Percentiles rank a stretch among this genome's conserved stretches.
Evolutionary conservation across 805 yeast genomes (phyloP).

Genomic region (Wickerhamomyces subpelliculosus): DNA sequence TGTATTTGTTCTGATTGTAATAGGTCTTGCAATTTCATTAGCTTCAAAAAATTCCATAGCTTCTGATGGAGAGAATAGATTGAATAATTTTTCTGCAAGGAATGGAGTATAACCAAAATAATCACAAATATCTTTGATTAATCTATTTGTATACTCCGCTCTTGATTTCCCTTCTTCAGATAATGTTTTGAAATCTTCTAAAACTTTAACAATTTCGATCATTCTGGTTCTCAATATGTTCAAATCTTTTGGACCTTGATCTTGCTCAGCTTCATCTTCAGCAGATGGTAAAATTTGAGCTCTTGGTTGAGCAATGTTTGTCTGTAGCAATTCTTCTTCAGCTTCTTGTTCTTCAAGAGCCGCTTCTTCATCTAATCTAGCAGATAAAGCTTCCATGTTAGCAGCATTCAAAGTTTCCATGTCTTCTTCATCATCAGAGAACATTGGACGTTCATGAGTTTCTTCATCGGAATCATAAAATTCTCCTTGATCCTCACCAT

Average conservation of each 20-base stretch:
- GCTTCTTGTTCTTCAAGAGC: constrained; percentile 57
- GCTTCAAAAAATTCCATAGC: constrained; percentile 99
- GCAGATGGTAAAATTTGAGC: constrained; percentile 70
- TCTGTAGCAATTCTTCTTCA: constrained; percentile 53
- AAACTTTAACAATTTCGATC: constrained; percentile 89
- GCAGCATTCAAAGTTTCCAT: constrained; percentile 72
- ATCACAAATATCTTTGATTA: constrained; percentile 79
- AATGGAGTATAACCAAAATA: constrained; percentile 91
- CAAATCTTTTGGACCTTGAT: constrained; percentile 60
- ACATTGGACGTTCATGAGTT: constrained; percentile 53
- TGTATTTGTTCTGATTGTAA: constrained; percentile 97
- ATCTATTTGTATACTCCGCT: constrained; percentile 70
- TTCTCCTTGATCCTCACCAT: no score
- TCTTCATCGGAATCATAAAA: constrained; percentile 48
- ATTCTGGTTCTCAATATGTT: constrained; percentile 86
- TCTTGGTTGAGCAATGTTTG: constrained; percentile 57
- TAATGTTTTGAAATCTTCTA: constrained; percentile 78
- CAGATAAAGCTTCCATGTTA: constrained; percentile 76
- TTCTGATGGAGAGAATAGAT: constrained; percentile 88
- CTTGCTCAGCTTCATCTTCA: constrained; percentile 48
- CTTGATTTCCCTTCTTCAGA: constrained; percentile 86
- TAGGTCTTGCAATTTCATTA: constrained; percentile 93
- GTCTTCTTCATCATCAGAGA: constrained; percentile 70
- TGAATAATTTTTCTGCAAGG: constrained; percentile 89
- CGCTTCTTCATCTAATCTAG: constrained; percentile 53